Percentiles rank a stretch among this genome's conserved stretches.
Evolutionary conservation across 2,329 filamentous ascomycete species (phyloP).

Genomic region (Ascochyta rabiei): DNA sequence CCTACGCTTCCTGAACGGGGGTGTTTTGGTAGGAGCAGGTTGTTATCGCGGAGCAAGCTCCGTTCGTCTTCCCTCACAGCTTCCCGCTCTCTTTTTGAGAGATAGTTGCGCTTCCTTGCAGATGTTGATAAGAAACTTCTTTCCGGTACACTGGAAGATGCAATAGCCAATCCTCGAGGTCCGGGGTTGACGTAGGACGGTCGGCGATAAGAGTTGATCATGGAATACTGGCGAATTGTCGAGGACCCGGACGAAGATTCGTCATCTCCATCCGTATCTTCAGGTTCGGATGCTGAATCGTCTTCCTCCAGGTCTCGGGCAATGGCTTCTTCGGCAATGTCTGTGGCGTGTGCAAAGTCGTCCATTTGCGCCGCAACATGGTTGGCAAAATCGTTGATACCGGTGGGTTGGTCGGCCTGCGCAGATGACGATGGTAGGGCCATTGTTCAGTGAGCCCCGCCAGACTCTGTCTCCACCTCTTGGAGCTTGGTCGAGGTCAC

Average conservation of each 20-base stretch:
- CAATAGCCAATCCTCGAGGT: conserved; percentile 71
- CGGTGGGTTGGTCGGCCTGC: not conserved
- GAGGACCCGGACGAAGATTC: conserved; percentile 54
- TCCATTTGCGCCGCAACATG: conserved; percentile 41
- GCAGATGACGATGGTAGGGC: conserved; percentile 1
- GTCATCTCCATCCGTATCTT: conserved; percentile 53
- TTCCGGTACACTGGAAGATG: conserved; percentile 60
- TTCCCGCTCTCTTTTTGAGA: conserved; percentile 61
- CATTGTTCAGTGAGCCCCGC: not conserved
- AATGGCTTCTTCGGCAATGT: conserved; percentile 48
- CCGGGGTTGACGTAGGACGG: conserved; percentile 78
- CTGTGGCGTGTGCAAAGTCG: conserved; percentile 34
- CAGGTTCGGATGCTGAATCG: conserved; percentile 64
- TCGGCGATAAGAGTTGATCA: conserved; percentile 73
- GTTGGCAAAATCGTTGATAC: conserved; percentile 24
- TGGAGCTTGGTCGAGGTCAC: not conserved
- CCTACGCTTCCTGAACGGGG: conserved; percentile 47
- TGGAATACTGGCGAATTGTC: conserved; percentile 55
- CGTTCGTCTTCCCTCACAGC: conserved; percentile 63
- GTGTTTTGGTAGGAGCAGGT: conserved; percentile 61
- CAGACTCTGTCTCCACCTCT: conserved; percentile 6
- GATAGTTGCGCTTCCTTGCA: conserved; percentile 47
- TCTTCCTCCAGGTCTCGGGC: conserved; percentile 47
- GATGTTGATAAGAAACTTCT: conserved; percentile 28
- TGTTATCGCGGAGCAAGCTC: conserved; percentile 64